phyloP scores from a whole-genome alignment of 2,329 filamentous ascomycete genomes.

The Fusarium sp. region DNA sequence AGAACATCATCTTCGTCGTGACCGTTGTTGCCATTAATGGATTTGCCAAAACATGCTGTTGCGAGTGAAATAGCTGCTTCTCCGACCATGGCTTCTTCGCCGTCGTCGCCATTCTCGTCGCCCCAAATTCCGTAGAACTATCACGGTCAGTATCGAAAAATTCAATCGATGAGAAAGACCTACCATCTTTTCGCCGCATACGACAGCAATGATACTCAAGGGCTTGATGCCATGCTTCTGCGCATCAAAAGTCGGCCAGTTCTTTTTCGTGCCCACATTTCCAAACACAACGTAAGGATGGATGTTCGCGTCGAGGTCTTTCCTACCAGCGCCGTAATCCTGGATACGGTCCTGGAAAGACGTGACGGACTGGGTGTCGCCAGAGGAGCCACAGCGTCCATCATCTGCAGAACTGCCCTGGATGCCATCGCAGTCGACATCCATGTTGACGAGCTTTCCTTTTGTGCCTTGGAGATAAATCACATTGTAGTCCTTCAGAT shows the following conservation, averaged over 20 bases:
- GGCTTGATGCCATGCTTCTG: constrained; percentile 60
- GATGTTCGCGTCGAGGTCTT: constrained; percentile 64
- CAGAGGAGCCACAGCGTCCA: constrained; percentile 61
- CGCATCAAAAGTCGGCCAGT: constrained; percentile 58
- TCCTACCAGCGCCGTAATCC: constrained; percentile 54
- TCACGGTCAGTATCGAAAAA: neutral
- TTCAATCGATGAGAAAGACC: neutral
- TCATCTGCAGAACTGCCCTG: constrained; percentile 58
- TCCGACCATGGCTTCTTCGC: constrained; percentile 62
- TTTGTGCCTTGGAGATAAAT: constrained; percentile 63
- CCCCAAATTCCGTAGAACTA: constrained; percentile 72
- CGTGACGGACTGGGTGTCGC: constrained; percentile 61
- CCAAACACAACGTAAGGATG: constrained; percentile 69
- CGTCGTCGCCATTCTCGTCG: constrained; percentile 70
- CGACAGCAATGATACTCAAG: constrained; percentile 67
- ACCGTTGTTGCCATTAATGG: constrained; percentile 67
- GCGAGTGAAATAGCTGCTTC: constrained; percentile 71
- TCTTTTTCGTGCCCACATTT: constrained; percentile 56
- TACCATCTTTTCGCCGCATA: constrained; percentile 64
- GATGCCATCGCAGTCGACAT: constrained; percentile 70
- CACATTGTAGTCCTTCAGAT: constrained; percentile 55
- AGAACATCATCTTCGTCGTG: constrained; percentile 70
- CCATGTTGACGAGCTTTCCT: constrained; percentile 65
- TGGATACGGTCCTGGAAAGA: constrained; percentile 59
- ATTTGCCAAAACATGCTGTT: constrained; percentile 67